Evolutionary conservation across 2,329 filamentous ascomycete genomes (phyloP).

Genomic region (Cladosporium colombiae): DNA sequence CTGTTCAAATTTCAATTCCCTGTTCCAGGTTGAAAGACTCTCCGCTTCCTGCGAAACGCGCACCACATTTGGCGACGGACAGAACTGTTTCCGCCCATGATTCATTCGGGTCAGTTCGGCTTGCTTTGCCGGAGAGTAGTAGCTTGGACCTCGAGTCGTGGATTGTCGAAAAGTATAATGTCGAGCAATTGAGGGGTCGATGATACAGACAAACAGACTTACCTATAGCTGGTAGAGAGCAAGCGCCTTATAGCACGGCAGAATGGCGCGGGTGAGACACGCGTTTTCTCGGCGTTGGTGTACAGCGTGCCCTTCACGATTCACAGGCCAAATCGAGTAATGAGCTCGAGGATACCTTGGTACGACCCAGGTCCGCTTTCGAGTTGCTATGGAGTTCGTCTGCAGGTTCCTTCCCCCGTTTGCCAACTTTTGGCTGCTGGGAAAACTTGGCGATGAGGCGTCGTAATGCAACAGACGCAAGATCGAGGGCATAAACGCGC

Average conservation of each 20-base stretch:
- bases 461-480: background rate
- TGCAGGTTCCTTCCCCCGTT: background rate
- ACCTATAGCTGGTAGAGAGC: background rate
- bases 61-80: background rate
- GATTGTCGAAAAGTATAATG: background rate
- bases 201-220: background rate
- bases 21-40: background rate
- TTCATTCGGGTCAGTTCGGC: background rate
- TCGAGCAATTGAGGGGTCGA: background rate
- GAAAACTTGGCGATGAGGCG: background rate
- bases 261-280: background rate
- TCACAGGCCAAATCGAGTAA: background rate
- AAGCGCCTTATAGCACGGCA: background rate
- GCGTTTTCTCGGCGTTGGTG: background rate
- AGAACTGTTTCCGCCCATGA: background rate
- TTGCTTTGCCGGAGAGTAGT: background rate
- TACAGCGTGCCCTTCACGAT: background rate
- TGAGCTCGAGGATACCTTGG: background rate
- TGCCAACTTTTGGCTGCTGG: background rate
- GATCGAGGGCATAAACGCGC: background rate
- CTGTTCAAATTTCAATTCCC: background rate
- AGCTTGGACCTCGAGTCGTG: background rate
- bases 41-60: background rate
- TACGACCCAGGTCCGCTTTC: background rate
- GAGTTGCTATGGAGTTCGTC: background rate